Base-by-base conservation (phyloP, 345 rosid species). In the Brassica incana region DNA sequence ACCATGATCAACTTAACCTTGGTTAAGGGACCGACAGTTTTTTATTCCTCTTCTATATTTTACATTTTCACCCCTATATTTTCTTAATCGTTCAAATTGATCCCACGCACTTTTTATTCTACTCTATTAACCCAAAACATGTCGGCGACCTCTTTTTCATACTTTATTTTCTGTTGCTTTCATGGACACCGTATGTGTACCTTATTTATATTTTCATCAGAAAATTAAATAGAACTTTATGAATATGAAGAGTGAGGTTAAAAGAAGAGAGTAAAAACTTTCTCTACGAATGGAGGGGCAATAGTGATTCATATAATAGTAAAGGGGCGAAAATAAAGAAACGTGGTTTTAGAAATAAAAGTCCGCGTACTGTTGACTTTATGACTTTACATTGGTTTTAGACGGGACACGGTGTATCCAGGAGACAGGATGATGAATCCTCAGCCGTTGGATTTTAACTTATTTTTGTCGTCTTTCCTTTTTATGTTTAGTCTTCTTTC, bases 1-100 rank as follows among this genome's bases (percentile, higher is more conserved):
- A 82, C 84, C 64, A 76, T 77, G 86, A 90, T 93, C 80, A 50
- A 27, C 67, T 48, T 74, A 89, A 90, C 97, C 89, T 61, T 56
- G 29, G 91, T 90, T 86, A 83, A 67, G 54, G 77, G 72, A 65
- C 93, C 90, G 92, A 90, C 93, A 88, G 82, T 86, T 85, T 81
- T 59, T 10, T 27, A 23, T 60, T 60, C 0, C 2, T 78, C 43
- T 18, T 16, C 60, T 54, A 30, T 25, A 36, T 7, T 77, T 87
- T 83, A 81, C 89, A 8, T 16, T 77, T 68, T 64, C 77, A 67
- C 72, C 87, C 72, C 45, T 1, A 0, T 36, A 5, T 5, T 76
- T 67, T 67, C 16, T 45, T n/a, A 4, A 16, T 40, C 9, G 0
- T 66, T 66, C 58, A 0, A 25, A 11, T 76, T 71, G 0, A 23